Conservation (phyloP, 1,284 basidiomycete species). For the Ganoderma boninense region DNA sequence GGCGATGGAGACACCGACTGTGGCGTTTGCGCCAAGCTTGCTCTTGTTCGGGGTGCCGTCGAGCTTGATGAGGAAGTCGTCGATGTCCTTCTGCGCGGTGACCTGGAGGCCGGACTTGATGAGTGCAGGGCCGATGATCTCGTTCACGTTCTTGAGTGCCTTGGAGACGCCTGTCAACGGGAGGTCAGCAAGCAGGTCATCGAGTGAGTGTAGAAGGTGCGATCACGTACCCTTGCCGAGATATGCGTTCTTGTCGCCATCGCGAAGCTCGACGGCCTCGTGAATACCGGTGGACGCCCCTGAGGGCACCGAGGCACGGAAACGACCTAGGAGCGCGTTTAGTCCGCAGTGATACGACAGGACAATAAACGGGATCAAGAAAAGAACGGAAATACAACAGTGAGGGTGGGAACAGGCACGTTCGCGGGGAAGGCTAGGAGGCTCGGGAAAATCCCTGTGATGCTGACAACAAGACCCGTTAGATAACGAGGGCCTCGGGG, state of each 20-base stretch:
- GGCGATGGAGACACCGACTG: constrained; percentile 98
- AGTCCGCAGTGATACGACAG: no score
- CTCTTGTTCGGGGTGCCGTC: constrained; percentile 99
- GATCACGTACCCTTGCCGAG: constrained; percentile 87
- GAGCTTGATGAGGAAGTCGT: constrained; percentile 98
- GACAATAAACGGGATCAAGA: no score
- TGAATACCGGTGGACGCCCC: constrained; percentile 99
- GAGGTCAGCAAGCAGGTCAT: background rate
- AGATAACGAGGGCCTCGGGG: no score
- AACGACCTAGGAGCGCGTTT: constrained; percentile 71
- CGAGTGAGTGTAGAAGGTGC: background rate
- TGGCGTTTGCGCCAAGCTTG: constrained; percentile 99
- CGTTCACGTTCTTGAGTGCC: constrained; percentile 96
- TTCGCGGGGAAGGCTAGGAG: no score
- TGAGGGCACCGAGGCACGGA: constrained; percentile 95
- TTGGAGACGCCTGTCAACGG: constrained; percentile 80
- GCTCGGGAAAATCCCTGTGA: no score
- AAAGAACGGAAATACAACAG: no score
- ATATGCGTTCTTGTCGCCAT: constrained; percentile 93
- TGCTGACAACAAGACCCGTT: no score
- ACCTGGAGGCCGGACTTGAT: constrained; percentile 89
- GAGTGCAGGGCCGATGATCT: constrained; percentile 89
- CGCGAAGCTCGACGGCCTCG: constrained; percentile 98
- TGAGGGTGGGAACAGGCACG: no score
- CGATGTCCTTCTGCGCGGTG: constrained; percentile 95